Percentiles rank a stretch among this genome's conserved stretches.
These are phyloP conservation scores for Trichophyton verrucosum DNA, from an alignment of 2,329 filamentous ascomycete genomes.

Conservation along the genomic window DNA sequence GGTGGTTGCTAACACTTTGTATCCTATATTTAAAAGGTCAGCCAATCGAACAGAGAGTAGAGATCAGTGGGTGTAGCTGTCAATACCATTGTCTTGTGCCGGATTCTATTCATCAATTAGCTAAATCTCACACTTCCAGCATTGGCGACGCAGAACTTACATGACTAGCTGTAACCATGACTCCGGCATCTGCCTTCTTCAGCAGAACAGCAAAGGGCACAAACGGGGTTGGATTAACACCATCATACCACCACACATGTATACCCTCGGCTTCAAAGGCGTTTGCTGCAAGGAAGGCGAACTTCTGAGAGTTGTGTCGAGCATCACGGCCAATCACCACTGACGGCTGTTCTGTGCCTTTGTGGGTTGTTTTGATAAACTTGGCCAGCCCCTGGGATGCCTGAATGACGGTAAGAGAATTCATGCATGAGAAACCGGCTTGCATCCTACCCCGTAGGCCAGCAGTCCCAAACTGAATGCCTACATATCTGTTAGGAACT, in stretches of 20 bases:
- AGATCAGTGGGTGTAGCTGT: background rate
- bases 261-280: constrained; percentile 48
- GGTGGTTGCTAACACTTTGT: constrained; percentile 42
- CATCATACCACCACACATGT: constrained; percentile 48
- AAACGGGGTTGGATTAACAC: constrained; percentile 46
- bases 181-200: constrained; percentile 44
- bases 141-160: constrained; percentile 19
- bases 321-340: constrained; percentile 53
- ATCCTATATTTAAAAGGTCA: constrained; percentile 28
- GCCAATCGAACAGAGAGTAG: background rate
- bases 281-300: constrained; percentile 48
- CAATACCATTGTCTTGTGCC: constrained; percentile 45
- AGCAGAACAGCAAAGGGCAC: constrained; percentile 49
- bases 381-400: constrained; percentile 53
- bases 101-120: constrained; percentile 36
- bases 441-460: constrained; percentile 54
- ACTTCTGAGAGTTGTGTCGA: constrained; percentile 49
- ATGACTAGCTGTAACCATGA: constrained; percentile 56
- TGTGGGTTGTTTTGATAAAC: constrained; percentile 40
- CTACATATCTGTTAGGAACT: constrained; percentile 15
- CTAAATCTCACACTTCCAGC: background rate
- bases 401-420: constrained; percentile 48
- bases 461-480: constrained; percentile 51
- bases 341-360: constrained; percentile 32
- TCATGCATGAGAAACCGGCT: constrained; percentile 51